Evolutionary conservation across 1,284 basidiomycete genomes (phyloP).

Genomic region (Austroboletus olivaceoglutinosus): DNA sequence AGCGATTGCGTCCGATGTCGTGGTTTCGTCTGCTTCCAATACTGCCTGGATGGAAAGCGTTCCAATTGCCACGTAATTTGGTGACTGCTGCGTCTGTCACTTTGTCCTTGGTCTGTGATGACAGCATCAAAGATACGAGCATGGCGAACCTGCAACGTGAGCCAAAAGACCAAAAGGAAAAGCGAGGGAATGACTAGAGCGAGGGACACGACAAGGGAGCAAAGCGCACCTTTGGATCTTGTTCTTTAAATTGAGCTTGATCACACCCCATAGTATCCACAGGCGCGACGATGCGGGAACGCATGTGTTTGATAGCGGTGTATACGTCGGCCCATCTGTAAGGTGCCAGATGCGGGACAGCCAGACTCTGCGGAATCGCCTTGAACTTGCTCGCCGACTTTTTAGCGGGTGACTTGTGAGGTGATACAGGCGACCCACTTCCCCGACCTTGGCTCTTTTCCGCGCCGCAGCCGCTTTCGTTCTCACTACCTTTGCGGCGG

Average conservation of each 20-base stretch:
- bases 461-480: neutral
- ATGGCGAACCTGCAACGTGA: too few species aligned
- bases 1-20: slow-evolving; percentile 72
- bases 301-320: slow-evolving; percentile 75
- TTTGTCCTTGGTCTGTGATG: slow-evolving; percentile 93
- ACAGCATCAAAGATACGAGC: slow-evolving; percentile 92
- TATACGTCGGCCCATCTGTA: slow-evolving; percentile 74
- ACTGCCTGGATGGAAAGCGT: slow-evolving; percentile 76
- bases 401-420: neutral
- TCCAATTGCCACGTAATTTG: slow-evolving; percentile 75
- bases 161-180: too few species aligned
- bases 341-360: slow-evolving; percentile 73
- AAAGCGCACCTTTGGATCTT: slow-evolving; percentile 59
- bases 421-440: too few species aligned
- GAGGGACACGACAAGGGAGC: neutral
- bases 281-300: slow-evolving; percentile 70
- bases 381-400: slow-evolving; percentile 31
- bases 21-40: slow-evolving; percentile 58
- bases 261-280: slow-evolving; percentile 93
- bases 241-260: slow-evolving; percentile 59
- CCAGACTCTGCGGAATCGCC: slow-evolving; percentile 53
- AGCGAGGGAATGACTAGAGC: neutral
- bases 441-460: neutral
- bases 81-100: slow-evolving; percentile 82
- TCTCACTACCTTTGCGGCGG: neutral